Evolutionary conservation across 208 protist species (phyloP).

Genomic region (Novymonas esmeraldas): DNA sequence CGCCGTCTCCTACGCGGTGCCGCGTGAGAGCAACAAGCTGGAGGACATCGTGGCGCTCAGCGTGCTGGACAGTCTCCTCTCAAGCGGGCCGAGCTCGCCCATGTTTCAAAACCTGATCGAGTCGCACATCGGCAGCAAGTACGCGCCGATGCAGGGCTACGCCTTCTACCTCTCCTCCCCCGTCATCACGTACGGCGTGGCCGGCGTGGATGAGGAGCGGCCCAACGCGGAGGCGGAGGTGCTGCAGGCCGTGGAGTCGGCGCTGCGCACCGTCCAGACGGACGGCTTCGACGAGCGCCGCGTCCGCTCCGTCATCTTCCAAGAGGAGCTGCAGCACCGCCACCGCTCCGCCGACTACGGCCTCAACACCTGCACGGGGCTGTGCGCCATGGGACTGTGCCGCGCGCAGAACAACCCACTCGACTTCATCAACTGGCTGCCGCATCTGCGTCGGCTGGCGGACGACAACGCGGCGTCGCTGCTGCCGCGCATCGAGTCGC

Average conservation of each 20-base stretch:
- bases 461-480: constrained; percentile 61
- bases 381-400: constrained; percentile 77
- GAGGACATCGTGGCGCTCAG: constrained; percentile 82
- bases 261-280: constrained; percentile 53
- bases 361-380: constrained; percentile 73
- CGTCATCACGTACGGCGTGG: constrained; percentile 88
- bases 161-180: constrained; percentile 81
- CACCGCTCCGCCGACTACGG: constrained; percentile 90
- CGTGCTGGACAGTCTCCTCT: constrained; percentile 86
- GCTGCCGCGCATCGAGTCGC: constrained; percentile 62
- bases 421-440: constrained; percentile 90
- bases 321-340: constrained; percentile 88
- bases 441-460: constrained; percentile 65
- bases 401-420: constrained; percentile 73
- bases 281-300: constrained; percentile 88
- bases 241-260: constrained; percentile 52
- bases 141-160: constrained; percentile 85
- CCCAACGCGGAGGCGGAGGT: constrained; percentile 65
- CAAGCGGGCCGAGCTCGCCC: constrained; percentile 81
- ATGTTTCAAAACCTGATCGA: constrained; percentile 91
- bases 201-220: constrained; percentile 81
- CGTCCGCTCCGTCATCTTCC: constrained; percentile 87
- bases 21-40: constrained; percentile 56
- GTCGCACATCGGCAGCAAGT: constrained; percentile 87
- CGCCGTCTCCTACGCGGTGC: constrained; percentile 77